A percentile compares a stretch with the other conserved stretches of the same genome.
Evolutionary conservation across 1,284 basidiomycete genomes (phyloP).

Genomic region (Amylostereum areolatum): DNA sequence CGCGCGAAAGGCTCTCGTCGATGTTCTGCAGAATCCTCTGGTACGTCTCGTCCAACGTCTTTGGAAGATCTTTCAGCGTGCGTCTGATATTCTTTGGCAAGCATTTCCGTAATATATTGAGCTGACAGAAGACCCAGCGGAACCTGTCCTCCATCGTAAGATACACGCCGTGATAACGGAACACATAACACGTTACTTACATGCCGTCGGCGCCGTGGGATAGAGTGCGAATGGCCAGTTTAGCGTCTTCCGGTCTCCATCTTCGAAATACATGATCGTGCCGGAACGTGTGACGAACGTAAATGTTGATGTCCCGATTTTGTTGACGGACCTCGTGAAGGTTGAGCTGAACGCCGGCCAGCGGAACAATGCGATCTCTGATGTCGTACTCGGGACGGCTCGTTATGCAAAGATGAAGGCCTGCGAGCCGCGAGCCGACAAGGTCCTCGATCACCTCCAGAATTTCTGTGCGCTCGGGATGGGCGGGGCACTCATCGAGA

Average conservation of each 20-base stretch:
- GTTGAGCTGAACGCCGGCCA: not conserved
- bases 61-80: not conserved
- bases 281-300: not conserved
- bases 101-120: not conserved
- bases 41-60: constrained; percentile 3
- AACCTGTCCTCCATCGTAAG: not conserved
- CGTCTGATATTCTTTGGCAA: not conserved
- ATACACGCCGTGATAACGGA: not conserved
- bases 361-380: not conserved
- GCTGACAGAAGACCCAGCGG: constrained; percentile 1
- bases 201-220: not conserved
- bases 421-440: not conserved
- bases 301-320: not conserved
- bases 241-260: not conserved
- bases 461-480: not conserved
- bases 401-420: not conserved
- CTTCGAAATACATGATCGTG: not conserved
- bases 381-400: constrained; percentile 2
- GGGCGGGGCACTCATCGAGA: constrained; percentile 1
- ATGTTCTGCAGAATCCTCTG: not conserved
- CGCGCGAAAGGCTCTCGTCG: not conserved
- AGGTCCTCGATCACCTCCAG: not conserved
- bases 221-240: not conserved
- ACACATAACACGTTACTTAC: not conserved
- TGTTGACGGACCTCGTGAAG: not conserved